These are phyloP conservation scores for Fusarium temperatum DNA, from an alignment of 2,329 filamentous ascomycete genomes.

Conservation along the genomic window DNA sequence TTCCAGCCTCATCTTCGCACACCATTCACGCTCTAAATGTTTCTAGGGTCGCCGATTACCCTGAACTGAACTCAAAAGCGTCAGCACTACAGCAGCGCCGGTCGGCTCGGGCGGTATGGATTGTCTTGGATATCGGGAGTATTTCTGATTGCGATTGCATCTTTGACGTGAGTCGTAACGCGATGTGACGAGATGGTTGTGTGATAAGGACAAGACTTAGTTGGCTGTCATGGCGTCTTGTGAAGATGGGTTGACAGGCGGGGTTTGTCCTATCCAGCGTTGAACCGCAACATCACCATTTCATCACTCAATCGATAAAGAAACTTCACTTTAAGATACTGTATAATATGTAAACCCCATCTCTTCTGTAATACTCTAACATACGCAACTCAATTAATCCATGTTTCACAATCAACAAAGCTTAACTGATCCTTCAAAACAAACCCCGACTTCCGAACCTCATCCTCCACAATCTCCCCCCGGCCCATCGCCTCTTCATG, in stretches of 20 bases:
- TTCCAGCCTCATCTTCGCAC: too few relatives aligned
- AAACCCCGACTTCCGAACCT: conserved; percentile 31
- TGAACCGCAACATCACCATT: neutral
- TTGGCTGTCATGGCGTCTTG: conserved; percentile 11
- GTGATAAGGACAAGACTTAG: neutral
- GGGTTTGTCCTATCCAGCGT: neutral
- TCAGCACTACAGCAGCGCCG: neutral
- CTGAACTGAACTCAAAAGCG: neutral
- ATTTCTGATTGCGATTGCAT: neutral
- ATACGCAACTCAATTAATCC: too few relatives aligned
- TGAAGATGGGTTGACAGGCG: neutral
- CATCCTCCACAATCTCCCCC: neutral
- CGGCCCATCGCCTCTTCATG: conserved; percentile 28
- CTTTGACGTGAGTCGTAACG: neutral
- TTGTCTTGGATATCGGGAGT: conserved; percentile 9
- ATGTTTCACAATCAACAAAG: neutral
- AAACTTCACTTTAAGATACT: neutral
- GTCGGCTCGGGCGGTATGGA: conserved; percentile 29
- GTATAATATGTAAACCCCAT: rapidly evolving
- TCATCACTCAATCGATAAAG: rapidly evolving
- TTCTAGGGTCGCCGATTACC: neutral
- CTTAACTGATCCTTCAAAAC: neutral
- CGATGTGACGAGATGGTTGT: conserved; percentile 8
- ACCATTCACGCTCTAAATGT: neutral
- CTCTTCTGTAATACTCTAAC: rapidly evolving